Evolutionary conservation across 2,329 filamentous ascomycete species (phyloP), one percentile per base, ranked within the genome.

Genomic region (Paecilomyces dactylethromorphus): DNA sequence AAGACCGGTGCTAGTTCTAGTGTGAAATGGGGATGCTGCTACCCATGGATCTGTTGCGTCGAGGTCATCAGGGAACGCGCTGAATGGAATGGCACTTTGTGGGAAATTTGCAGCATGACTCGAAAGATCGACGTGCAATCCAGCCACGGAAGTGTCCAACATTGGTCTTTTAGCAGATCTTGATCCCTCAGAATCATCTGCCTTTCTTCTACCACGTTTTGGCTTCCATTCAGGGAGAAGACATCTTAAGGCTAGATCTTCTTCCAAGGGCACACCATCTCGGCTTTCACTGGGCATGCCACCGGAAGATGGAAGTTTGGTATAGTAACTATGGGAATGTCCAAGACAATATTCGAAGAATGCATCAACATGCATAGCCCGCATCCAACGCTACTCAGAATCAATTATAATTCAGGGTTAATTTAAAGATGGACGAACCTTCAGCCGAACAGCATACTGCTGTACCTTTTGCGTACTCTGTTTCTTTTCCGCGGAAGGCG

Each of bases 391-490:
- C 90, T 90, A 45, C 18, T 45, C 39, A 18, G 10, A 18, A 45
- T 45, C 5, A 45, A n/a, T 45, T 18, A 45, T 45, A 18, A 5
- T 10, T 45, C 39, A 18, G 15, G n/a, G 10, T n/a, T 6, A 39
- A 39, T 15, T 39, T 15, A 39, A 15, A 18, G 39, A 45, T 18
- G 15, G 51, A 69, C 76, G 68, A 75, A 92, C 90, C 85, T 97
- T 97, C 59, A 97, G 78, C 59, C 92, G 84, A 53, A 97, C 92
- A 51, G 91, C 91, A 78, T 96, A 97, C 72, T 97, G 92, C 72
- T 96, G 91, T 59, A 97, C 89, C 73, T 96, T 96, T 71, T 97
- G 93, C 1, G 89, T 87, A 71, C 91, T 96, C 76, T 95, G 89
- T 26, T 91, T 90, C 72, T 93, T 94, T 60, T 89, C 86, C 24